Conservation (phyloP, 345 rosid genomes). For the Hibiscus mutabilis region DNA sequence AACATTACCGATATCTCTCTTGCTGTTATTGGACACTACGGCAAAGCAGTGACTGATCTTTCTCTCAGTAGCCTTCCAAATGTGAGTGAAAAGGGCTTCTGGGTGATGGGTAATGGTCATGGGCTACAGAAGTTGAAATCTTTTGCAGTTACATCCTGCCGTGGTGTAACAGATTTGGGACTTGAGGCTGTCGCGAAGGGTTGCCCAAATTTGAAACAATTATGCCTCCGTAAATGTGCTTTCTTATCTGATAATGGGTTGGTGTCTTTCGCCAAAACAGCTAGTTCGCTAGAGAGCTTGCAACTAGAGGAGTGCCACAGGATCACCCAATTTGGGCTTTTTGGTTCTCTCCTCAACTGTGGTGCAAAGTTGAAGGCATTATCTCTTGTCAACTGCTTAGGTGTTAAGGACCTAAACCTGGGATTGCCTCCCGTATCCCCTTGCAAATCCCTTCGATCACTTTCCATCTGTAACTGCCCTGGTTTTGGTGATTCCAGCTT, state of each 20-base stretch:
- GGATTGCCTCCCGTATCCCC: conserved; percentile 31
- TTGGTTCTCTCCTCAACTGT: conserved; percentile 66
- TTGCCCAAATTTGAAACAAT: conserved; percentile 68
- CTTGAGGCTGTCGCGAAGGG: conserved; percentile 76
- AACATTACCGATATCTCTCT: conserved; percentile 73
- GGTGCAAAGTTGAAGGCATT: conserved; percentile 61
- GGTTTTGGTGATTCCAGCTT: conserved; percentile 75
- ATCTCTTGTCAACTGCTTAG: conserved; percentile 63
- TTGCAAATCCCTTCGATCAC: conserved; percentile 45
- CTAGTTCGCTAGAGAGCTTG: conserved; percentile 63
- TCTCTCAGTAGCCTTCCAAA: conserved; percentile 48
- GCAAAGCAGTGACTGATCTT: conserved; percentile 65
- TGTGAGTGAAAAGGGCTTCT: conserved; percentile 79
- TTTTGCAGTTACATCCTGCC: conserved; percentile 55
- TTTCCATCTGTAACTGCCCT: conserved; percentile 70
- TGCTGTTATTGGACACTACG: conserved; percentile 87
- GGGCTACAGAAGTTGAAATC: conserved; percentile 78
- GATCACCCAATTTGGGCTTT: conserved; percentile 79
- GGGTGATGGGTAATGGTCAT: conserved; percentile 92
- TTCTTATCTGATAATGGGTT: conserved; percentile 75
- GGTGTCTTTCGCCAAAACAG: conserved; percentile 57
- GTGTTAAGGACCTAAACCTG: conserved; percentile 50
- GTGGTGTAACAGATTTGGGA: conserved; percentile 65
- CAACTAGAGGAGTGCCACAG: conserved; percentile 93
- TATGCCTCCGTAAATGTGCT: conserved; percentile 43